A percentile compares a stretch with the other conserved stretches of the same genome.
phyloP scores from a whole-genome alignment of 805 yeast genomes.

The Candida tammaniensis region DNA sequence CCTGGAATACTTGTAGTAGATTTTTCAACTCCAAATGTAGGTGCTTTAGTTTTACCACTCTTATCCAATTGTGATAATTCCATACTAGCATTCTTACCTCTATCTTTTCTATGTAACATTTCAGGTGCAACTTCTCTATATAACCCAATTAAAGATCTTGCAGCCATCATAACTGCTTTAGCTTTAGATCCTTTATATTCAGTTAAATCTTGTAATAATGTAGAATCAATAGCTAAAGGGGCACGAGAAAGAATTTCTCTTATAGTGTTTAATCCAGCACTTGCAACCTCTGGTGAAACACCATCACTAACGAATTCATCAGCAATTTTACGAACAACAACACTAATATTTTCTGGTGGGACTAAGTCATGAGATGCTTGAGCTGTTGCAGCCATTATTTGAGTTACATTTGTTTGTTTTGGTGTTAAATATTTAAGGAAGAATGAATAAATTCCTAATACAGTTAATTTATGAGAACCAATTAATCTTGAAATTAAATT shows the following conservation, averaged over 20 bases:
- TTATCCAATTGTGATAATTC: constrained; percentile 50
- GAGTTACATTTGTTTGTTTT: constrained; percentile 91
- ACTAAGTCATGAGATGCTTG: constrained; percentile 96
- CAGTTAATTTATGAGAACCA: constrained; percentile 91
- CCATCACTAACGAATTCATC: constrained; percentile 98
- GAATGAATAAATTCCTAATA: constrained; percentile 85
- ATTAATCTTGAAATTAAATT: constrained; percentile 83
- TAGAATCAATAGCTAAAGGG: constrained; percentile 88
- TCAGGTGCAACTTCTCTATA: constrained; percentile 97
- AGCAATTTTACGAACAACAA: constrained; percentile 86
- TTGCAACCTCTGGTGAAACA: constrained; percentile 96
- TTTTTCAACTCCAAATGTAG: constrained; percentile 74
- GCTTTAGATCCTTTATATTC: constrained; percentile 92
- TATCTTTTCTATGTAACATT: constrained; percentile 83
- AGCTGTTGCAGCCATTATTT: constrained; percentile 94
- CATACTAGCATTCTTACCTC: constrained; percentile 91
- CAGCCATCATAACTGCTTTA: constrained; percentile 93
- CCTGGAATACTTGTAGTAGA: constrained; percentile 81
- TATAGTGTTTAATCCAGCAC: constrained; percentile 95
- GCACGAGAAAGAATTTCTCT: constrained; percentile 92
- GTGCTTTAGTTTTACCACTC: constrained; percentile 42
- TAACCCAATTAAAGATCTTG: constrained; percentile 77
- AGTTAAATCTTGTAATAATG: constrained; percentile 82
- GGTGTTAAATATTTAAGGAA: constrained; percentile 90
- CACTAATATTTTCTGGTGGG: constrained; percentile 87